A percentile compares a stretch with the other conserved stretches of the same genome.
Conservation (phyloP, 768 basidiomycete genomes). For the Phylloporus arenicola region DNA sequence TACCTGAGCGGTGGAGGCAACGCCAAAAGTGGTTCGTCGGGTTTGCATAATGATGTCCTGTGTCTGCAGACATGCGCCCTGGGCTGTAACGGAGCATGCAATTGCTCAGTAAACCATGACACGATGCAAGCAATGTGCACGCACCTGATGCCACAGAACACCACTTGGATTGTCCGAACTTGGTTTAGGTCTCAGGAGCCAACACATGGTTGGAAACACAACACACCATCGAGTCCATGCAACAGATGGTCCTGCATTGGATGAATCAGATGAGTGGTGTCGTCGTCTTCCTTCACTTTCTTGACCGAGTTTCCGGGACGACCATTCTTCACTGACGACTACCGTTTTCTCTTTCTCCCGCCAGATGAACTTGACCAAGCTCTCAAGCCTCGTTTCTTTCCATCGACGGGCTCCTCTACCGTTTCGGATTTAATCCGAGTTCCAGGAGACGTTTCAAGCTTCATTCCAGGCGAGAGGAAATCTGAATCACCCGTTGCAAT, state of each 20-base stretch:
- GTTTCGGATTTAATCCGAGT: background rate
- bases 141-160: slow-evolving; percentile 86
- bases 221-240: slow-evolving; percentile 52
- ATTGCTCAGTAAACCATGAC: background rate
- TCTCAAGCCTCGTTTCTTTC: background rate
- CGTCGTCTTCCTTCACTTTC: slow-evolving; percentile 40
- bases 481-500: background rate
- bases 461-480: background rate
- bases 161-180: slow-evolving; percentile 39
- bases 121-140: slow-evolving; percentile 7
- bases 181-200: background rate
- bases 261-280: slow-evolving; percentile 49
- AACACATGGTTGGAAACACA: background rate
- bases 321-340: background rate
- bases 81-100: slow-evolving; percentile 39
- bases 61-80: slow-evolving; percentile 58
- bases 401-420: no score
- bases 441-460: background rate
- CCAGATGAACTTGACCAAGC: background rate
- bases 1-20: slow-evolving; percentile 64
- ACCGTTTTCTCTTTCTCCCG: background rate
- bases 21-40: slow-evolving; percentile 81
- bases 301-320: slow-evolving; percentile 5
- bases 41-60: slow-evolving; percentile 76
- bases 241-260: slow-evolving; percentile 49